phyloP scores from a whole-genome alignment of 2,329 filamentous ascomycete genomes.

The Trichophyton mentagrophytes region DNA sequence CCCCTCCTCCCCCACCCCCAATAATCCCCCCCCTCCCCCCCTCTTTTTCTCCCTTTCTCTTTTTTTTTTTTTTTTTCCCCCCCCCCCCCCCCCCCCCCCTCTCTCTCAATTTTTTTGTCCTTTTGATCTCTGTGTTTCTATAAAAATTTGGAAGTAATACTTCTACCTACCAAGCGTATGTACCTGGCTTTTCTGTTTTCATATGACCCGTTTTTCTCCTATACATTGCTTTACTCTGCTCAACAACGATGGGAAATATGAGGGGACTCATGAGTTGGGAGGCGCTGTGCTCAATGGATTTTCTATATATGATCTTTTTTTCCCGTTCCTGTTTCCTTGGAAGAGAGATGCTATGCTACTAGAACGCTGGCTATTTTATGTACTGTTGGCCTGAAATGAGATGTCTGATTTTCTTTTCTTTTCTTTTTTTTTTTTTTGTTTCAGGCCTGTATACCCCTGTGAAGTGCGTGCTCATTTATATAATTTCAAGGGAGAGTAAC shows the following conservation, averaged over 20 bases:
- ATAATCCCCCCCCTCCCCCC: too few relatives aligned
- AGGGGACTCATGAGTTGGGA: not conserved
- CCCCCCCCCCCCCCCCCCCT: not conserved
- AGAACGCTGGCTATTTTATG: not conserved
- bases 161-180: not conserved
- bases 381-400: not conserved
- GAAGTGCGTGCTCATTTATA: not conserved
- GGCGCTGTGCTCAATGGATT: not conserved
- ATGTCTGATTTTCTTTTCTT: too few relatives aligned
- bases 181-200: not conserved
- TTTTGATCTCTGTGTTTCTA: not conserved
- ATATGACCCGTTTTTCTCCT: not conserved
- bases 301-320: not conserved
- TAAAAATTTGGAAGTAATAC: not conserved
- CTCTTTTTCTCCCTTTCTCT: too few relatives aligned
- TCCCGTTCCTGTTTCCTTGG: not conserved
- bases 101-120: not conserved
- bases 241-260: not conserved
- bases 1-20: too few relatives aligned
- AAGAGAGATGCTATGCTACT: too few relatives aligned
- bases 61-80: too few relatives aligned
- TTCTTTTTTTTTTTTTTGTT: not conserved
- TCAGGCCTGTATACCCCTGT: not conserved
- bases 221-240: too few relatives aligned
- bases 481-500: not conserved